These are phyloP conservation scores for Coelastrella sp. DNA, from an alignment of 139 green algal species.

Conservation along the genomic window DNA sequence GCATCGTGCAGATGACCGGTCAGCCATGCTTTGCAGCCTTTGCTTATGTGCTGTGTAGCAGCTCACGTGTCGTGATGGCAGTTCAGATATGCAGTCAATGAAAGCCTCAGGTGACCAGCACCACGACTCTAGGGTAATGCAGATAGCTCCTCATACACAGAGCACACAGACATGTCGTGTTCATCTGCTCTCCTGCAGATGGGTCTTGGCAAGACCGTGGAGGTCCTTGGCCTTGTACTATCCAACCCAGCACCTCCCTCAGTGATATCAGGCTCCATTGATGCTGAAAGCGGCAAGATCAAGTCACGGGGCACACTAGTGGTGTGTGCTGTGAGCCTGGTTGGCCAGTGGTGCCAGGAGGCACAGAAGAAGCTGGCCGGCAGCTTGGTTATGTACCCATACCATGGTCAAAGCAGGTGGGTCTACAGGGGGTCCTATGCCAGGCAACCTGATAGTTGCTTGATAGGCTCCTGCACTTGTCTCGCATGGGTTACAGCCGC, in stretches of 20 bases:
- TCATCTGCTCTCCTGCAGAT: conserved; percentile 12
- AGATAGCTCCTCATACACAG: not conserved
- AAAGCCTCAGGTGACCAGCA: too few species aligned
- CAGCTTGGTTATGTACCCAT: conserved; percentile 68
- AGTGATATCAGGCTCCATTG: conserved; percentile 28
- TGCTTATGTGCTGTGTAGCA: too few species aligned
- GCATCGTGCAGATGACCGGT: too few species aligned
- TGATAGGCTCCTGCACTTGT: too few species aligned
- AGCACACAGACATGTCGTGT: not conserved
- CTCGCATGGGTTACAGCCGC: too few species aligned
- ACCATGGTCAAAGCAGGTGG: conserved; percentile 68
- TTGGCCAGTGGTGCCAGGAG: conserved; percentile 81
- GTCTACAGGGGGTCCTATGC: not conserved
- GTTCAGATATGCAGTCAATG: too few species aligned
- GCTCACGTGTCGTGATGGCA: too few species aligned
- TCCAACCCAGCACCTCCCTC: conserved; percentile 55
- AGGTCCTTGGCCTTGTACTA: conserved; percentile 76
- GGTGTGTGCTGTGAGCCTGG: conserved; percentile 78
- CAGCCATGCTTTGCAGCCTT: too few species aligned
- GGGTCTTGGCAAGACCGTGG: conserved; percentile 85
- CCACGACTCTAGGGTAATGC: too few species aligned
- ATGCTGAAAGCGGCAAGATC: conserved; percentile 20
- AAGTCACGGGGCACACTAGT: conserved; percentile 63
- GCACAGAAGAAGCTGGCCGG: conserved; percentile 61
- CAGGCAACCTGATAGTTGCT: too few species aligned